A percentile compares a stretch with the other conserved stretches of the same genome.
These are phyloP conservation scores for Diaporthe destruens DNA, from an alignment of 2,329 filamentous ascomycete species.

Conservation along the genomic window DNA sequence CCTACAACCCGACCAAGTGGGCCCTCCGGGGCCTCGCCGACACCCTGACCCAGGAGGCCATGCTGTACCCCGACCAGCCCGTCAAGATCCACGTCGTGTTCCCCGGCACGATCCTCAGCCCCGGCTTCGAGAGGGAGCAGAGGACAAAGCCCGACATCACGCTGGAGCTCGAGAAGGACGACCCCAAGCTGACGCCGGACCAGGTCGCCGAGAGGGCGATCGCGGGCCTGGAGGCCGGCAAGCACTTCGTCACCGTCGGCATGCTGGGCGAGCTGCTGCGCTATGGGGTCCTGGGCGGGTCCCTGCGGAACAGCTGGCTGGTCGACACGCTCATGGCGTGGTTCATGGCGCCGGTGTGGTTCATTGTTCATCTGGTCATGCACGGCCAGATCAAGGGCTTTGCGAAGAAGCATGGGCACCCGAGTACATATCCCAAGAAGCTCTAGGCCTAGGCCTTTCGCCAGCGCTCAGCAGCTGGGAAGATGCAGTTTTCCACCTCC, in stretches of 20 bases:
- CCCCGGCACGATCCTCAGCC: conserved; percentile 84
- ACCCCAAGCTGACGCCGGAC: conserved; percentile 82
- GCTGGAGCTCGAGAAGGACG: conserved; percentile 82
- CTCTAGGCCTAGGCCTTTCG: conserved; percentile 26
- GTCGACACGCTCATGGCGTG: conserved; percentile 69
- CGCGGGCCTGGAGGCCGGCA: conserved; percentile 80
- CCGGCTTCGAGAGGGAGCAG: conserved; percentile 83
- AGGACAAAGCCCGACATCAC: conserved; percentile 84
- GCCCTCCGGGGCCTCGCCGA: conserved; percentile 88
- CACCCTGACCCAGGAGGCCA: conserved; percentile 83
- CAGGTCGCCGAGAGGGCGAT: conserved; percentile 80
- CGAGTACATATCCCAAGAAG: conserved; percentile 60
- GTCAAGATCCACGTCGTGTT: conserved; percentile 86
- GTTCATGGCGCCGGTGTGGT: conserved; percentile 67
- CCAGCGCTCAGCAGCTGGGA: neutral
- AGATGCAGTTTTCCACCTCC: neutral
- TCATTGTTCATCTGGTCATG: conserved; percentile 69
- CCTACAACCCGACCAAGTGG: conserved; percentile 87
- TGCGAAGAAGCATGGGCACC: conserved; percentile 70
- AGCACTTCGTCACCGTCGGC: conserved; percentile 83
- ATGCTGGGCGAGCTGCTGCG: conserved; percentile 80
- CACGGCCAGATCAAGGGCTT: conserved; percentile 70
- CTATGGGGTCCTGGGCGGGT: conserved; percentile 67
- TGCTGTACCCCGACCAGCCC: conserved; percentile 80
- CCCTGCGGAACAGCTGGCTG: conserved; percentile 69